phyloP scores from a whole-genome alignment of 202 grass and related monocot species.

The Zizania palustris region DNA sequence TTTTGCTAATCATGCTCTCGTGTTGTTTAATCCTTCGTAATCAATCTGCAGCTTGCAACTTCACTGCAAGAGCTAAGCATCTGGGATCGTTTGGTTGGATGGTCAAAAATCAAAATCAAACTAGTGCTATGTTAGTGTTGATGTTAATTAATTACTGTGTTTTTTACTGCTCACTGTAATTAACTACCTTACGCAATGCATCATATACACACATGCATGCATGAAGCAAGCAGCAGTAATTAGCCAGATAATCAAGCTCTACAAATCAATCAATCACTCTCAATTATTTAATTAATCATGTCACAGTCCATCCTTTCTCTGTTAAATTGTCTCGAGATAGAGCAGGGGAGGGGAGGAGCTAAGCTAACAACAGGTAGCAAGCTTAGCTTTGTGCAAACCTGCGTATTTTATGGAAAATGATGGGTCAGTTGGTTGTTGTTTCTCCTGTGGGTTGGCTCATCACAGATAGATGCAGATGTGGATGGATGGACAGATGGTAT shows the following conservation, averaged over 20 bases:
- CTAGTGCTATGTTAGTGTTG: constrained; percentile 16
- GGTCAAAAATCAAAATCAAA: constrained; percentile 30
- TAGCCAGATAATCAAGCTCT: background rate
- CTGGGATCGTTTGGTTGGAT: constrained; percentile 15
- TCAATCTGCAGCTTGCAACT: constrained; percentile 41
- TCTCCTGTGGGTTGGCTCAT: constrained; percentile 46
- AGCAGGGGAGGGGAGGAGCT: too few relatives aligned
- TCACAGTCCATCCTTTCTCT: too few relatives aligned
- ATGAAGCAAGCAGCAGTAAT: background rate
- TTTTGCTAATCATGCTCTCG: constrained; percentile 43
- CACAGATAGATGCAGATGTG: constrained; percentile 8
- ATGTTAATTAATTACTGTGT: constrained; percentile 45
- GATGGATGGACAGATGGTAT: constrained; percentile 30
- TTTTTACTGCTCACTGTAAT: constrained; percentile 18
- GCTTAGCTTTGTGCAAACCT: constrained; percentile 35
- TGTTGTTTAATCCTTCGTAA: constrained; percentile 39
- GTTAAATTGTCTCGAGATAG: too few relatives aligned
- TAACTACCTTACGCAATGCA: constrained; percentile 22
- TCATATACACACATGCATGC: background rate
- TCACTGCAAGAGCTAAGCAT: background rate
- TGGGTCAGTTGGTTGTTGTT: constrained; percentile 51
- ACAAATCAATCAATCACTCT: too few relatives aligned
- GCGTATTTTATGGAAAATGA: constrained; percentile 56
- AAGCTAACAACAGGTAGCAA: background rate
- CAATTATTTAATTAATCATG: too few relatives aligned